phyloP scores from a whole-genome alignment of 129 eudicot species.

The Rutidosis leptorrhynchoides region DNA sequence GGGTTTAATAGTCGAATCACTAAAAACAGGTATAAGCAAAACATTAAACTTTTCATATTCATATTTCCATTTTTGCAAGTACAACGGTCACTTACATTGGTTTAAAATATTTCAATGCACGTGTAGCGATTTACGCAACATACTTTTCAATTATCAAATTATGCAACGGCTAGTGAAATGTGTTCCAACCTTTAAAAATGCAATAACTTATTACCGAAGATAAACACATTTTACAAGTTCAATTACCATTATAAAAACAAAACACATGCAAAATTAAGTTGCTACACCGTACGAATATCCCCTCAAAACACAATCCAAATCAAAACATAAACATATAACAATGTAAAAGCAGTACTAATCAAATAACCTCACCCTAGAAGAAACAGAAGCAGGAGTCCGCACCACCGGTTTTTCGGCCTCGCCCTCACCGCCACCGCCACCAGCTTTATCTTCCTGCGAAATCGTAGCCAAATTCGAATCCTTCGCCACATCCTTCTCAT shows the following conservation, averaged over 20 bases:
- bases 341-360: neutral
- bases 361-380: conserved; percentile 55
- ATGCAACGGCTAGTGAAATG: neutral
- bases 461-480: conserved; percentile 67
- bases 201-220: neutral
- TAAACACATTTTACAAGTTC: neutral
- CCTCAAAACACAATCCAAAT: neutral
- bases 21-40: neutral
- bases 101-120: neutral
- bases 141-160: neutral
- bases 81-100: neutral
- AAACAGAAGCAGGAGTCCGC: conserved; percentile 34
- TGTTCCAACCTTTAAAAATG: neutral
- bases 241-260: neutral
- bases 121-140: neutral
- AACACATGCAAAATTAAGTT: neutral
- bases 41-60: neutral
- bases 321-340: conserved; percentile 7
- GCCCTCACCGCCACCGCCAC: conserved; percentile 28
- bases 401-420: conserved; percentile 31
- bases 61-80: neutral
- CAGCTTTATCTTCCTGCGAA: conserved; percentile 32
- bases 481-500: conserved; percentile 38
- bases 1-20: conserved; percentile 3
- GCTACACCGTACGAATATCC: neutral